Evolutionary conservation across 805 yeast genomes (phyloP).

Genomic region (Metschnikowia kunwiensis): DNA sequence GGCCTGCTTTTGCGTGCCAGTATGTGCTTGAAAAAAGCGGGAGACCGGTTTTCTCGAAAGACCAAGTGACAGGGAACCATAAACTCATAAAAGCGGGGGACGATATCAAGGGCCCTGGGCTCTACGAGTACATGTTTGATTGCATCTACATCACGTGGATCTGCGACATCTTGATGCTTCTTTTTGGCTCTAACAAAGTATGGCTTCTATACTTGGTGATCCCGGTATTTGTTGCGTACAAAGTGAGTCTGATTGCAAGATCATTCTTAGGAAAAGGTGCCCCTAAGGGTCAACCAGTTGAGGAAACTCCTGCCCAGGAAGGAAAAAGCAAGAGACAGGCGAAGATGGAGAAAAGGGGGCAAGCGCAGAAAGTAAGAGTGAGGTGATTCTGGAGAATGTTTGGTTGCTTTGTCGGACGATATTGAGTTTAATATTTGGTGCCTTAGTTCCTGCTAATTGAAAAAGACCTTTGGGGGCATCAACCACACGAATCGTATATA

Average conservation of each 20-base stretch:
- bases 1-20: constrained; percentile 43
- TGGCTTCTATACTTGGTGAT: constrained; percentile 55
- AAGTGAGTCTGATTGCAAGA: constrained; percentile 38
- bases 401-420: too few species aligned
- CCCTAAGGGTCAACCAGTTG: constrained; percentile 2
- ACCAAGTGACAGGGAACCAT: constrained; percentile 26
- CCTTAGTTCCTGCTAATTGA: too few species aligned
- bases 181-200: constrained; percentile 54
- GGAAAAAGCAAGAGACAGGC: constrained; percentile 19
- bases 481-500: too few species aligned
- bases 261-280: constrained; percentile 16
- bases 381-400: neutral
- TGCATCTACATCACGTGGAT: constrained; percentile 62
- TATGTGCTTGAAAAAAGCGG: constrained; percentile 58
- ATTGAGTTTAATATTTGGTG: neutral
- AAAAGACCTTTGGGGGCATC: too few species aligned
- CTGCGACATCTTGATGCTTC: constrained; percentile 50
- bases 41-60: constrained; percentile 50
- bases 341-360: constrained; percentile 16
- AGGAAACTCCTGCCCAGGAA: constrained; percentile 3
- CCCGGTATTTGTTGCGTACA: constrained; percentile 52
- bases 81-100: constrained; percentile 54
- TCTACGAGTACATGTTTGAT: constrained; percentile 73
- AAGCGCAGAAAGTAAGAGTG: constrained; percentile 7
- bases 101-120: constrained; percentile 58